Base-by-base conservation (phyloP, 352 stramenopile species). In the Globisporangium carolinianum region DNA sequence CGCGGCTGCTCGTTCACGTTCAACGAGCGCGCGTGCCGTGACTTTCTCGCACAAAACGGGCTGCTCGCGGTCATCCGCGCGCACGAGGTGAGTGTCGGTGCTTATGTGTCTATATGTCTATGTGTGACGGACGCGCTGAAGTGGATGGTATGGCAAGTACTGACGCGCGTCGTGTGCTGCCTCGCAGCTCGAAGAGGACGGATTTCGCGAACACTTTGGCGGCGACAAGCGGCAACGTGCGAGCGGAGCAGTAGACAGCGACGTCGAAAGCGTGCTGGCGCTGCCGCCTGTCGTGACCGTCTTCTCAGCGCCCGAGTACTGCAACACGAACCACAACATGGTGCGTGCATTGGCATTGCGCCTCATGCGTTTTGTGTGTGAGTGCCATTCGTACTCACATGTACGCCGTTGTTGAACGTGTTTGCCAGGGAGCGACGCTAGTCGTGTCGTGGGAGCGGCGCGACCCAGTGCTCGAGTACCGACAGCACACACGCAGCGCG, bases 1-100 rank as follows among this genome's bases (percentile, higher is more conserved):
- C 81, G 84, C 6, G 84, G 84, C 4, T 91, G 79, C 55, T 94
- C 84, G 6, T 94, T 80, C 53, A 89, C 78, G n/a, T 94, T 94
- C 42, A 91, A 76, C 51, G 78, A 89, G 57, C 63, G 63, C 9
- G 76, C 76, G 3, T 86, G 75, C 32, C 75, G 75, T 32, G 73
- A 74, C 48, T 94, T 94, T 41, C 66, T 94, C 2, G 62, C 72
- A 57, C 66, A 68, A 3, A 91, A 94, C 64, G 65, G 75, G 5
- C 68, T 94, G 4, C 59, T 91, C 35, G 67, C 80, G 38, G 83
- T 94, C 55, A 80, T 91, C 49, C 79, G 84, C 15, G 84, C 84
- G 17, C 84, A 94, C 47, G 82, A 94, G 66, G 69, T 77, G 50
- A n/a, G 47, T 6, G 46, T 46, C 15, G 10, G 17, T 54, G 4